Conservation (phyloP, 805 yeast genomes). For the Candida montana region DNA sequence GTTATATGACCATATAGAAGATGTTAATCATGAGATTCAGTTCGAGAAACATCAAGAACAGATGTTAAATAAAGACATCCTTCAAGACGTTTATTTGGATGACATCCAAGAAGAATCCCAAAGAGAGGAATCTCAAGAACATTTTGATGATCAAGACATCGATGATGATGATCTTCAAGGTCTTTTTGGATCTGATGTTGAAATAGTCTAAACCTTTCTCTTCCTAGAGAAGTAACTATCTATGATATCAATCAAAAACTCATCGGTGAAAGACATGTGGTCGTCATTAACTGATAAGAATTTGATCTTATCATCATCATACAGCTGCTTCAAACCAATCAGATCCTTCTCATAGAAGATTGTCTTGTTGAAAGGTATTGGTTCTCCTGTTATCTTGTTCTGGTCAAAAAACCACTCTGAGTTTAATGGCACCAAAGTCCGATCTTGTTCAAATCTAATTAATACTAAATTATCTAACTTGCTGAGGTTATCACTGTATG, state of each 20-base stretch:
- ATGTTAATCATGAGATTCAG: constrained; percentile 13
- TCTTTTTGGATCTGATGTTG: constrained; percentile 23
- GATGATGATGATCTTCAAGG: constrained; percentile 11
- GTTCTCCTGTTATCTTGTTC: constrained; percentile 37
- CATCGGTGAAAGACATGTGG: constrained; percentile 63
- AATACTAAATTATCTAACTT: constrained; percentile 49
- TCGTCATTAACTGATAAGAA: constrained; percentile 47
- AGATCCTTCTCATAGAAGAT: constrained; percentile 46
- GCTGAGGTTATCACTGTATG: constrained; percentile 40
- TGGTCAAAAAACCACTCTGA: constrained; percentile 62
- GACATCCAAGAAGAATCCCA: not conserved
- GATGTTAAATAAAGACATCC: too few species aligned
- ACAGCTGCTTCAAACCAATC: constrained; percentile 52
- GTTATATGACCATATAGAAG: constrained; percentile 12
- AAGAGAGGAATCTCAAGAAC: not conserved
- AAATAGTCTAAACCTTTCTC: constrained; percentile 11
- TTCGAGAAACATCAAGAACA: constrained; percentile 3
- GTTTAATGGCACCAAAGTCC: constrained; percentile 68
- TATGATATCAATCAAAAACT: constrained; percentile 40
- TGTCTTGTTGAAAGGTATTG: constrained; percentile 45
- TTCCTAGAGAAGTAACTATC: constrained; percentile 33
- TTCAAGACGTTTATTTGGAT: too few species aligned
- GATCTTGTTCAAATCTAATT: constrained; percentile 55
- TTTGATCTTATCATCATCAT: constrained; percentile 38
- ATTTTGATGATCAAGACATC: not conserved